Evolutionary conservation across 2,329 filamentous ascomycete genomes (phyloP).

Genomic region (Trichoderma sp.): DNA sequence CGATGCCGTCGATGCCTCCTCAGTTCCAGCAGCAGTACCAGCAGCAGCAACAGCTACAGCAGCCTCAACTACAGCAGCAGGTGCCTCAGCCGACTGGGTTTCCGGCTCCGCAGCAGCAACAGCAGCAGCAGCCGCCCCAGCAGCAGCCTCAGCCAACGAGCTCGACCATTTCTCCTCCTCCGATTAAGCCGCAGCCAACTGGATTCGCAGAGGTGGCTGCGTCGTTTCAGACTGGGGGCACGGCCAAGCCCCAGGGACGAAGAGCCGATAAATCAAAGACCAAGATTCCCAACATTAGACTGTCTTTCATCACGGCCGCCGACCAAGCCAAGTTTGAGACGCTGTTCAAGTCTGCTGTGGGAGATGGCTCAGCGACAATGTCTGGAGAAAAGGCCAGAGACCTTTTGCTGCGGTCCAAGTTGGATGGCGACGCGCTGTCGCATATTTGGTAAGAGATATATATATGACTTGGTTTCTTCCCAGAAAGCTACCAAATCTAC

Average conservation of each 20-base stretch:
- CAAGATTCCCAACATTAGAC: slow-evolving; percentile 88
- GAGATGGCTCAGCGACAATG: slow-evolving; percentile 79
- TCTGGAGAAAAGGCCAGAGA: slow-evolving; percentile 92
- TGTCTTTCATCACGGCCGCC: slow-evolving; percentile 93
- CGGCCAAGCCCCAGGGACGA: slow-evolving; percentile 48
- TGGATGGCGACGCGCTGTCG: slow-evolving; percentile 83
- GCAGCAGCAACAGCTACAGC: slow-evolving; percentile 53
- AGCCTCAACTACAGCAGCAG: slow-evolving; percentile 45
- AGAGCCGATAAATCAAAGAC: slow-evolving; percentile 56
- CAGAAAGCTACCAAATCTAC: not conserved
- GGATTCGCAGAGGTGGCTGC: slow-evolving; percentile 68
- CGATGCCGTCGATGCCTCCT: slow-evolving; percentile 60
- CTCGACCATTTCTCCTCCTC: slow-evolving; percentile 54
- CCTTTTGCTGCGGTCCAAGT: slow-evolving; percentile 81
- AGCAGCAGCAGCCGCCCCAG: slow-evolving; percentile 39
- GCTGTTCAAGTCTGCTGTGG: slow-evolving; percentile 92
- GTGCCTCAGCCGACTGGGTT: slow-evolving; percentile 28
- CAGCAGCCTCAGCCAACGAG: slow-evolving; percentile 49
- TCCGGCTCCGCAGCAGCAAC: slow-evolving; percentile 48
- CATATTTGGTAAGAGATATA: slow-evolving; percentile 77
- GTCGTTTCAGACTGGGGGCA: slow-evolving; percentile 59
- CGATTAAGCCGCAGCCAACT: slow-evolving; percentile 66
- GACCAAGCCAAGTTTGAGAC: slow-evolving; percentile 98
- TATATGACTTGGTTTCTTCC: not conserved
- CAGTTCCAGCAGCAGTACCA: slow-evolving; percentile 63